These are phyloP conservation scores for Rosa lucieae DNA, from an alignment of 306 rosid species.

Conservation along the genomic window DNA sequence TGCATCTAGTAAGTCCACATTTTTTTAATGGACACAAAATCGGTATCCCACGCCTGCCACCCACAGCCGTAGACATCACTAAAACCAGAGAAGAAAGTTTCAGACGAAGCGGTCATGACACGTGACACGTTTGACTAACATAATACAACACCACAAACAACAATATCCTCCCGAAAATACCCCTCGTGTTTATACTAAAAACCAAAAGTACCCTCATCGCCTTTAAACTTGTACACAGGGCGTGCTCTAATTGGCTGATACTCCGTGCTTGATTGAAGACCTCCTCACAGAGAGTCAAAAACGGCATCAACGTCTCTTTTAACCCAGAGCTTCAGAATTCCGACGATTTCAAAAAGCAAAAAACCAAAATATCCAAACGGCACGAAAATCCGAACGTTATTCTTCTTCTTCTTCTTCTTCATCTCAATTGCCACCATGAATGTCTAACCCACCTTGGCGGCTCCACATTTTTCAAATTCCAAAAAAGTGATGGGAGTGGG, in stretches of 20 bases:
- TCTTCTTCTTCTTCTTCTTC: neutral
- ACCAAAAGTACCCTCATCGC: neutral
- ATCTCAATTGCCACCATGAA: neutral
- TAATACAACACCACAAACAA: too few species aligned
- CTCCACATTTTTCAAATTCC: slow-evolving; percentile 11
- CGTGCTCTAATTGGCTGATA: neutral
- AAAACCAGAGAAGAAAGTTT: too few species aligned
- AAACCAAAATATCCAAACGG: neutral
- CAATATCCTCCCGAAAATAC: neutral
- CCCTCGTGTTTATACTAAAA: neutral
- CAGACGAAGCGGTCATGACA: too few species aligned
- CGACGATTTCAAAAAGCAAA: neutral
- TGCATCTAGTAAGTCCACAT: too few species aligned
- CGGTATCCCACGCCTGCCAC: too few species aligned
- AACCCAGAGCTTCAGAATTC: neutral
- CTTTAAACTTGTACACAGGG: neutral
- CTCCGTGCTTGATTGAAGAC: neutral
- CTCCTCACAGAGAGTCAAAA: neutral
- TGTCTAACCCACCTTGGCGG: neutral
- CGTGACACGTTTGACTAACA: too few species aligned
- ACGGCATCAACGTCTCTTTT: neutral
- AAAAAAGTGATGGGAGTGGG: slow-evolving; percentile 63
- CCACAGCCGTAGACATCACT: too few species aligned
- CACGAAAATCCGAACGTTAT: neutral
- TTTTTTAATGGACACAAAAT: too few species aligned